phyloP scores from a whole-genome alignment of 371 early-diverging fungal species.

The Blakeslea trispora region DNA sequence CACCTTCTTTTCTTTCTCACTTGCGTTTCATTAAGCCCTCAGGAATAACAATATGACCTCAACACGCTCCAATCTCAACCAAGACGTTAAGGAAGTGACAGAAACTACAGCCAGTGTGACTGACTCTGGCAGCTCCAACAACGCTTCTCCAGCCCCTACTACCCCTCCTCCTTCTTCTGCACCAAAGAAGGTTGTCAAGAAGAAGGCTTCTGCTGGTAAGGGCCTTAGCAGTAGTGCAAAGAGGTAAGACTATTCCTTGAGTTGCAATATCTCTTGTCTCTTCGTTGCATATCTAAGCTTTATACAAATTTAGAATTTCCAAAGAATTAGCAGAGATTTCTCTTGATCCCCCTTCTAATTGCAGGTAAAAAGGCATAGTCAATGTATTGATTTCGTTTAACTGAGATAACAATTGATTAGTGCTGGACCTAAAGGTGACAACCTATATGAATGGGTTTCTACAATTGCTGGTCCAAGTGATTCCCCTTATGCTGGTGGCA shows the following conservation, averaged over 20 bases:
- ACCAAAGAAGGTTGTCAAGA: constrained; percentile 24
- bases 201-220: constrained; percentile 37
- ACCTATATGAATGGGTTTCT: constrained; percentile 94
- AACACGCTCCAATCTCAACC: constrained; percentile 34
- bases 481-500: constrained; percentile 83
- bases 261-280: background rate
- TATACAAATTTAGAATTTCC: constrained; percentile 67
- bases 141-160: constrained; percentile 26
- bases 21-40: background rate
- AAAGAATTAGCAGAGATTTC: constrained; percentile 95
- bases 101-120: constrained; percentile 13
- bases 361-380: constrained; percentile 61
- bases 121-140: constrained; percentile 17
- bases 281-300: background rate
- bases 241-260: constrained; percentile 35
- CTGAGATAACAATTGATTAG: constrained; percentile 31
- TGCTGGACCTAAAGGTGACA: constrained; percentile 96
- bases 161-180: constrained; percentile 14
- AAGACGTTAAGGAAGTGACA: constrained; percentile 11
- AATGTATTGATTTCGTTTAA: background rate
- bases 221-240: constrained; percentile 60
- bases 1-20: background rate
- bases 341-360: constrained; percentile 93
- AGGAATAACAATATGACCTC: constrained; percentile 30
- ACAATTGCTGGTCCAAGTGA: constrained; percentile 91